A percentile compares a stretch with the other conserved stretches of the same genome.
Conservation (phyloP, 768 basidiomycete species). For the Dacryopinax primogenitus region DNA sequence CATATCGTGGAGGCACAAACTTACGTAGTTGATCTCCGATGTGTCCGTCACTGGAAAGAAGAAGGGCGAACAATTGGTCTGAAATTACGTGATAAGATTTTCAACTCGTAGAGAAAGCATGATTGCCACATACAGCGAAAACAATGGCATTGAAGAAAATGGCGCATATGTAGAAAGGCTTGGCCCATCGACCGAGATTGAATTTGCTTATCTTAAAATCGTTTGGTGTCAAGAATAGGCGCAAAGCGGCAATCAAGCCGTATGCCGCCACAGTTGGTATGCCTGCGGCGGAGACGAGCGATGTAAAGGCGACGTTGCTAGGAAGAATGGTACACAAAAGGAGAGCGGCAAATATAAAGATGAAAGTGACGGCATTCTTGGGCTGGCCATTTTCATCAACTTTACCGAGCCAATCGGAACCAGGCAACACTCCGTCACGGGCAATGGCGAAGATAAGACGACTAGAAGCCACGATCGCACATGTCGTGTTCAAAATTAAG, state of each 20-base stretch:
- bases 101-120: constrained; percentile 9
- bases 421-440: constrained; percentile 81
- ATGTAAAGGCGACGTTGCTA: constrained; percentile 84
- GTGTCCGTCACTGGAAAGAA: constrained; percentile 61
- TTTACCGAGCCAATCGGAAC: constrained; percentile 68
- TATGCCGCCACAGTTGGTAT: constrained; percentile 84
- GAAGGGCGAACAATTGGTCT: constrained; percentile 81
- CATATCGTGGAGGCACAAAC: constrained; percentile 23
- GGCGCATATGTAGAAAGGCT: constrained; percentile 55
- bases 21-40: constrained; percentile 66
- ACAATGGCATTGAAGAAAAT: constrained; percentile 60
- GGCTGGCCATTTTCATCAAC: constrained; percentile 65
- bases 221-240: constrained; percentile 64
- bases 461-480: constrained; percentile 78
- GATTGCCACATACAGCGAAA: constrained; percentile 44
- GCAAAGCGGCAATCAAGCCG: constrained; percentile 62
- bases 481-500: constrained; percentile 80
- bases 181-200: constrained; percentile 51
- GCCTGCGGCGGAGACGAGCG: constrained; percentile 72
- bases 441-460: constrained; percentile 84
- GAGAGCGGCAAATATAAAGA: constrained; percentile 59
- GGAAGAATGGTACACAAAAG: constrained; percentile 81
- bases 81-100: constrained; percentile 13
- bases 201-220: constrained; percentile 63
- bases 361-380: constrained; percentile 73